Evolutionary conservation across 257 asterid species (phyloP), one percentile per base, ranked within the genome.

Genomic region (Rauvolfia tetraphylla): DNA sequence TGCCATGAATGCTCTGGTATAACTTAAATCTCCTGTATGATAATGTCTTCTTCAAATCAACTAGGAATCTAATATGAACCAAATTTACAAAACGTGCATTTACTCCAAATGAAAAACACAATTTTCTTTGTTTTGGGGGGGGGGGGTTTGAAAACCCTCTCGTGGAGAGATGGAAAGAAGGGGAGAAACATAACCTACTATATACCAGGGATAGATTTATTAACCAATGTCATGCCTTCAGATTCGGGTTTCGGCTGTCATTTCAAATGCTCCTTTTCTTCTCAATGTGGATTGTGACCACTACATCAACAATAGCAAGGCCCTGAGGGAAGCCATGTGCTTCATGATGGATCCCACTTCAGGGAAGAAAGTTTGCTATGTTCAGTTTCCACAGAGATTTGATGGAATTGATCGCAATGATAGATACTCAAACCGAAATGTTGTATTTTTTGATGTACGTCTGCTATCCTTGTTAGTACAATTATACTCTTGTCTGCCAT

Each of bases 261-360:
- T 92, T 38, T 92, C 98, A 38, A 94, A 94, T 72, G 98, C 98
- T 75, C 96, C 98, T 70, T 94, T 80, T 86, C 83, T 92, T 72
- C 89, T 94, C 39, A 94, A 94, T 56, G 97, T 94, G 31, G 97
- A 93, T 80, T 93, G 98, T 61, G 97, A 93, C 82, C 97, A 93
- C 85, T 93, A 93, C 87, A 90, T 93, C 79, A 93, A 93, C 84
- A 93, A 93, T 81, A 86, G 97, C 89, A 94, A 90, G 86, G 98
- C 96, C 18, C 76, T 94, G 80, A 85, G 97, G 82, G 98, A 94
- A 84, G 91, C 98, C 34, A 94, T 94, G 98, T 94, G 98, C 80
- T 89, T 94, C 90, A 79, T 94, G 96, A 94, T 94, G 98, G 98
- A 94, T 72, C 98, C 98, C 75, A 92, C 85, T 34, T 87, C 89